Percentiles rank a stretch among this genome's conserved stretches.
Evolutionary conservation across 805 yeast genomes (phyloP).

Genomic region (Nakazawaea wickerhamii): DNA sequence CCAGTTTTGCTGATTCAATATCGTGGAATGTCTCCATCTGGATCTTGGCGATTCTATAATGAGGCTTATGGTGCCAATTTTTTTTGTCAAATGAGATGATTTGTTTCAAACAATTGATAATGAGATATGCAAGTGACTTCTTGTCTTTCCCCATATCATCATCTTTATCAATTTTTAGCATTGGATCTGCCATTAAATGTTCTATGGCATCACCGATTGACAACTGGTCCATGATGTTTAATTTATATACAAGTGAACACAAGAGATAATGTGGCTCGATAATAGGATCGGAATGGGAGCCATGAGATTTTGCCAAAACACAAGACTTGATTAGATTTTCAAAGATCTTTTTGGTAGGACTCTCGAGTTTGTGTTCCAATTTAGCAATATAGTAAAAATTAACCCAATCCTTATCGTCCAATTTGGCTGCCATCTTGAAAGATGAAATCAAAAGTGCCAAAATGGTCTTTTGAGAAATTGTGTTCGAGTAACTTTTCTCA

Average conservation of each 20-base stretch:
- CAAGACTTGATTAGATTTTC: slow-evolving; percentile 41
- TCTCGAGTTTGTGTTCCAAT: slow-evolving; percentile 23
- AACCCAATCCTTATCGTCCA: slow-evolving; percentile 52
- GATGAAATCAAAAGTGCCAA: slow-evolving; percentile 37
- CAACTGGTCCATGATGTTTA: slow-evolving; percentile 34
- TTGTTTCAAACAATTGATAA: slow-evolving; percentile 42
- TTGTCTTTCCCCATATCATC: slow-evolving; percentile 12
- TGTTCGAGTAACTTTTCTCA: slow-evolving; percentile 7
- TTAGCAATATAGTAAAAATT: slow-evolving; percentile 55
- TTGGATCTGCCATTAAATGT: slow-evolving; percentile 33
- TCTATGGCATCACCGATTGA: slow-evolving; percentile 31
- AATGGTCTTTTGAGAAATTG: slow-evolving; percentile 20
- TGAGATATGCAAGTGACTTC: slow-evolving; percentile 29
- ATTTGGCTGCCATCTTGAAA: slow-evolving; percentile 41
- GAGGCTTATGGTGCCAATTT: slow-evolving; percentile 89
- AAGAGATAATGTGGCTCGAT: slow-evolving; percentile 77
- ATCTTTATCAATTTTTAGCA: slow-evolving; percentile 19
- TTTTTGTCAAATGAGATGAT: slow-evolving; percentile 62
- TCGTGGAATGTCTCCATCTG: slow-evolving; percentile 50
- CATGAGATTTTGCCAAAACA: slow-evolving; percentile 29
- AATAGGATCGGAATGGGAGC: slow-evolving; percentile 45
- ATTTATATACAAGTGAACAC: slow-evolving; percentile 55
- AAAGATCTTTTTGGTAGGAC: slow-evolving; percentile 29
- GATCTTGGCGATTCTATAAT: slow-evolving; percentile 64
- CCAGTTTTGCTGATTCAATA: slow-evolving; percentile 49